A percentile compares a stretch with the other conserved stretches of the same genome.
phyloP scores from a whole-genome alignment of 2,329 filamentous ascomycete genomes.

The Fusarium sp. region DNA sequence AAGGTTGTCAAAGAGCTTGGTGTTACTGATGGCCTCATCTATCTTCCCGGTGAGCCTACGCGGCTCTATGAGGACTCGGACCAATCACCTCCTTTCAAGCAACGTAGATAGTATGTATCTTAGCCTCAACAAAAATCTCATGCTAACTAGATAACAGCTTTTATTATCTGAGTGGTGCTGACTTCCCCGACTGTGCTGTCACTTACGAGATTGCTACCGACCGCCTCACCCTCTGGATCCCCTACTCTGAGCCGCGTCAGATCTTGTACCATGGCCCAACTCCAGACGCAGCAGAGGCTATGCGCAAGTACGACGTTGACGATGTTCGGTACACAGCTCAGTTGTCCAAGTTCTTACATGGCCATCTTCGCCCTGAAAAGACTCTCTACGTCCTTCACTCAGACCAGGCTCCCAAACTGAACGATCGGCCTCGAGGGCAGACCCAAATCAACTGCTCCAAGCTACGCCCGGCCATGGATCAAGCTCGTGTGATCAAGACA shows the following conservation, averaged over 20 bases:
- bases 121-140: not conserved
- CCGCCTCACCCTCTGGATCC: conserved; percentile 78
- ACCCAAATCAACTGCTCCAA: conserved; percentile 61
- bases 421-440: conserved; percentile 55
- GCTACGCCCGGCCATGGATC: conserved; percentile 80
- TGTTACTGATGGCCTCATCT: conserved; percentile 65
- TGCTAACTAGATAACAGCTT: conserved; percentile 57
- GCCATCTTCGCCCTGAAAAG: conserved; percentile 56
- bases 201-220: conserved; percentile 72
- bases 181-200: conserved; percentile 67
- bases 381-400: conserved; percentile 62
- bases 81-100: conserved; percentile 66
- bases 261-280: conserved; percentile 74
- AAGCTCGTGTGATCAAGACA: conserved; percentile 84
- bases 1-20: conserved; percentile 67
- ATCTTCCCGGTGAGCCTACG: conserved; percentile 65
- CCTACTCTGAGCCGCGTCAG: conserved; percentile 71
- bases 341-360: conserved; percentile 61
- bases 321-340: conserved; percentile 72
- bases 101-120: conserved; percentile 68
- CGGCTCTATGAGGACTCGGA: conserved; percentile 70
- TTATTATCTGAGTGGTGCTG: conserved; percentile 68
- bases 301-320: conserved; percentile 75
- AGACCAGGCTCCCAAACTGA: conserved; percentile 55
- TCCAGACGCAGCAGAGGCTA: conserved; percentile 71